These are phyloP conservation scores for Pythium guiyangense DNA, from an alignment of 352 stramenopile genomes.

Conservation along the genomic window DNA sequence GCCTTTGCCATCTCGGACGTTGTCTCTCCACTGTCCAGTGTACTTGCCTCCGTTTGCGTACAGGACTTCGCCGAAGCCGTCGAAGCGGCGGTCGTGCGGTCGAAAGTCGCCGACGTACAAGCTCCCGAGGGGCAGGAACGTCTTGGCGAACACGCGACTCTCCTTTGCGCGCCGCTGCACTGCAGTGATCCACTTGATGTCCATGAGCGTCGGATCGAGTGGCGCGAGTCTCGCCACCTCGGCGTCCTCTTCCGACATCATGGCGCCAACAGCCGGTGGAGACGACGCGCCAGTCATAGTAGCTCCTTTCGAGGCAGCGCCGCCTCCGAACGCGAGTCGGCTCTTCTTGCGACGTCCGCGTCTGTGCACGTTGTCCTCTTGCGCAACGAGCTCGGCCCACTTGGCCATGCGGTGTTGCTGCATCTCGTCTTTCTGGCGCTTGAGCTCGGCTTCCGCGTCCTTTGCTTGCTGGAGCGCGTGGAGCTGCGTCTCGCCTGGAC, in stretches of 20 bases:
- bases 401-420: slow-evolving; percentile 61
- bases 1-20: slow-evolving; percentile 59
- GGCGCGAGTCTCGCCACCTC: slow-evolving; percentile 12
- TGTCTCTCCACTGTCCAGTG: slow-evolving; percentile 73
- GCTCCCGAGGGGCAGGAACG: slow-evolving; percentile 54
- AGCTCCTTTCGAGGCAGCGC: background rate
- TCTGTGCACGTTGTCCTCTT: slow-evolving; percentile 20
- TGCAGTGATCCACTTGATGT: slow-evolving; percentile 50
- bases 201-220: slow-evolving; percentile 28
- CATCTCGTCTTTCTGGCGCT: slow-evolving; percentile 47
- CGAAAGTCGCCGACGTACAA: slow-evolving; percentile 77
- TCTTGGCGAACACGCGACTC: slow-evolving; percentile 52
- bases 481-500: slow-evolving; percentile 54
- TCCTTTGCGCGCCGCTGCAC: slow-evolving; percentile 31
- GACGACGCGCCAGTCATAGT: background rate
- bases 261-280: background rate
- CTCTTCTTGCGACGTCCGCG: slow-evolving; percentile 27
- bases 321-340: slow-evolving; percentile 28
- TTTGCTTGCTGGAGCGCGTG: slow-evolving; percentile 36
- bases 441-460: slow-evolving; percentile 36
- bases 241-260: slow-evolving; percentile 11
- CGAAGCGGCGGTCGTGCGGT: slow-evolving; percentile 30
- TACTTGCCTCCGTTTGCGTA: slow-evolving; percentile 84
- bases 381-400: slow-evolving; percentile 40
- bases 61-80: slow-evolving; percentile 85